Conservation (phyloP, 2,329 filamentous ascomycete genomes). For the Trichoderma afroharzianum region DNA sequence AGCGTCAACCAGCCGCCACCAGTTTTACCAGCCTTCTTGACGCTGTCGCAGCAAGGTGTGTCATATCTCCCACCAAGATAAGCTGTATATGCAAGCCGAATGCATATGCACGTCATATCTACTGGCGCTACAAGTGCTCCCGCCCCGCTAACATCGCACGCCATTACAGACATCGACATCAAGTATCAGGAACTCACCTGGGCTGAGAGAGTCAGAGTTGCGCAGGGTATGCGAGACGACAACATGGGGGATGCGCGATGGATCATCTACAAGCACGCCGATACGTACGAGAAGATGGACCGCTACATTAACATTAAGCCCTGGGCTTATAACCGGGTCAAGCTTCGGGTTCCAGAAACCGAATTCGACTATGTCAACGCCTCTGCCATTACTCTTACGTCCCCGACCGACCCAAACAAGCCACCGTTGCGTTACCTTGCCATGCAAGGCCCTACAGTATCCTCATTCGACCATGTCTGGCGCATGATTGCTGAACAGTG, state of each 20-base stretch:
- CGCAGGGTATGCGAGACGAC: constrained; percentile 38
- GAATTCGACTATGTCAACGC: constrained; percentile 80
- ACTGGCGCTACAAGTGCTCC: background rate
- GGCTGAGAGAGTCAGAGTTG: constrained; percentile 49
- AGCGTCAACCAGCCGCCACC: constrained; percentile 21
- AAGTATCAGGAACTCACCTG: constrained; percentile 53
- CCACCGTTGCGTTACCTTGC: constrained; percentile 71
- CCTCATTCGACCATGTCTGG: constrained; percentile 80
- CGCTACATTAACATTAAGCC: constrained; percentile 88
- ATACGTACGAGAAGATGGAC: constrained; percentile 53
- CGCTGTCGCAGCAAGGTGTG: constrained; percentile 36
- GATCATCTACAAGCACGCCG: constrained; percentile 34
- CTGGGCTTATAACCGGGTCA: constrained; percentile 82
- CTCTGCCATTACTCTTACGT: constrained; percentile 61
- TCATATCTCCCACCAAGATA: constrained; percentile 4
- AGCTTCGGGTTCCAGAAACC: constrained; percentile 70
- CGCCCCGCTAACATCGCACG: constrained; percentile 14
- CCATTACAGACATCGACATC: constrained; percentile 41
- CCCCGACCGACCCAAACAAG: constrained; percentile 36
- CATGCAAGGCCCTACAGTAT: constrained; percentile 82
- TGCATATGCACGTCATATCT: constrained; percentile 12
- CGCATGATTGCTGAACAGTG: constrained; percentile 88
- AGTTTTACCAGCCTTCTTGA: constrained; percentile 39
- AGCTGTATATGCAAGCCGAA: background rate
- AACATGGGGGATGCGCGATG: constrained; percentile 31